Base-by-base conservation (phyloP, 2,329 filamentous ascomycete genomes). In the Ophiocordyceps camponoti-floridani region DNA sequence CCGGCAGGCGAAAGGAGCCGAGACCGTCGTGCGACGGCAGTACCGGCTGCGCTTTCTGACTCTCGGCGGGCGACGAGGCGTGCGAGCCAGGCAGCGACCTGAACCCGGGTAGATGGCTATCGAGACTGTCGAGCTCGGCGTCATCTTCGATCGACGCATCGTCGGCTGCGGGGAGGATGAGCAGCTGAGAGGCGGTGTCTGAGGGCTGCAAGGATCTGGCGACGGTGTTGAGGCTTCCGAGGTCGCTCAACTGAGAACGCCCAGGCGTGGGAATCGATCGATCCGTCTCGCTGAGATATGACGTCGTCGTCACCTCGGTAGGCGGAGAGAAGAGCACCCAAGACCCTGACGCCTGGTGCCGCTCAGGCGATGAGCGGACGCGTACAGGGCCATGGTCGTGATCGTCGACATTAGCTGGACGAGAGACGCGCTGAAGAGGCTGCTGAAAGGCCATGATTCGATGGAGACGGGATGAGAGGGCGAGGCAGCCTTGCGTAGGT, bases 311-410 rank as follows among this genome's bases (percentile, higher is more conserved):
- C 42, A 63, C 64, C 31, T 79, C 73, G 50, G 79, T 78, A 9
- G 72, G 71, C 2, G 85, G 85, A 8, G 87, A 84, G 68, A 98
- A 98, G 51, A 98, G 77, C 45, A 96, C 82, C 91, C 91, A 98
- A 73, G 94, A 89, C 62, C 91, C 82, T 12, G 84, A 82, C 51
- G 88, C 82, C 48, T 84, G 77, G 47, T 51, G 53, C 19, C 56
- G 54, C 43, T 62, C 61, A 33, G 59, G 51, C 47, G 51, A 44
- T 7, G 43, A 38, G 54, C 56, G 47, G 43, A 44, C 16, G 53
- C 51, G 43, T 46, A 46, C 44, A 23, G 62, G 60, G 28, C 62
- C 56, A 13, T 23, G 7, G 28, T n/a, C 30, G 11, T 33, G 23
- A 5, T 28, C 43, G 33, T 68, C 64, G 14, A 64, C 62, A 18